Evolutionary conservation across 2,329 filamentous ascomycete species (phyloP), one percentile per base, ranked within the genome.

Genomic region (Pezicula neosporulosa): DNA sequence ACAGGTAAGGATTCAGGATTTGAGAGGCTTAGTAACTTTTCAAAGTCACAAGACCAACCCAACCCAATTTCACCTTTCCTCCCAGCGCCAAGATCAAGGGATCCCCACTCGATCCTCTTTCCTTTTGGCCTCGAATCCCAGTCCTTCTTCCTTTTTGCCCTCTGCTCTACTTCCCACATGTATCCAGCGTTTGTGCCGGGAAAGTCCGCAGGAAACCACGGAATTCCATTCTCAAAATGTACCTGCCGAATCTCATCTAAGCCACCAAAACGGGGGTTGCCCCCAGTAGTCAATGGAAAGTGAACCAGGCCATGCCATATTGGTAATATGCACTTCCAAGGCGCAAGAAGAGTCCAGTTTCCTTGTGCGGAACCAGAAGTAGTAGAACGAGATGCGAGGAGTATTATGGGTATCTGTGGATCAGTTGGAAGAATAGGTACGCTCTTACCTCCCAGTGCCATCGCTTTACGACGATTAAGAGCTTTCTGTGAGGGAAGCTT

Each of bases 301-400:
- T 90, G 90, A 71, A 96, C 86, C 13, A 97, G 71, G 44, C 83
- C 85, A 61, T 93, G 87, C 94, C 94, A 99, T 30, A 97, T 76
- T 0, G 90, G 83, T 35, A 83, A 75, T 35, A 97, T 87, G 61
- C 89, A 96, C 65, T 89, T 91, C 90, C 93, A 97, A 0, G 94
- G 94, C 3, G 94, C 78, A 21, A 97, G 75, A 1, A 97, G 67
- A 0, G 86, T 94, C 90, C 91, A 97, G 0, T 78, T 85, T 0
- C 87, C 86, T 44, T 87, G 83, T 1, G 75, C 72, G 44, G 77
- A 78, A 10, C 68, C 72, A 36, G 71, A 70, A 1, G 67, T 61
- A 10, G 70, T 66, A 9, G 77, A 66, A 3, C 82, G 78, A 10
- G 81, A 82, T 33, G 85, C 77, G 4, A 90, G 76, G 6, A 95